Evolutionary conservation across 2,329 filamentous ascomycete genomes (phyloP).

Genomic region (Venturia nashicola): DNA sequence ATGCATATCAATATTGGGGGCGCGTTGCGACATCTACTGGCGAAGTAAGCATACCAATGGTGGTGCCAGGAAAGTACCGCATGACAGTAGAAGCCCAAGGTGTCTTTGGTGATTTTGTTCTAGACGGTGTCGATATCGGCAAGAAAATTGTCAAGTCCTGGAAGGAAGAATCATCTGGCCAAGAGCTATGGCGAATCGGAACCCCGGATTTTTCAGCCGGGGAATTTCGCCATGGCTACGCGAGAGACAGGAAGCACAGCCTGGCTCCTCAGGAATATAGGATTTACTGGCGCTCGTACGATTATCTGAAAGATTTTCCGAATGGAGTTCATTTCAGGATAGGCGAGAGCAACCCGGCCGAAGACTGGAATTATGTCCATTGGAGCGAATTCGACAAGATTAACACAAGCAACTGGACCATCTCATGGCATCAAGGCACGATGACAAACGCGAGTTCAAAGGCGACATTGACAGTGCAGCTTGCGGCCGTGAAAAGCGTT

Average conservation of each 20-base stretch:
- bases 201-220: constrained; percentile 49
- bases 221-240: constrained; percentile 48
- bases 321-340: constrained; percentile 45
- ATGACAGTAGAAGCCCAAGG: constrained; percentile 51
- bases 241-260: constrained; percentile 34
- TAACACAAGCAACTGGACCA: background rate
- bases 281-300: constrained; percentile 49
- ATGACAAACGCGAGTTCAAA: constrained; percentile 11
- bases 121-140: constrained; percentile 39
- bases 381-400: constrained; percentile 38
- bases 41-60: constrained; percentile 37
- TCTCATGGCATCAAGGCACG: background rate
- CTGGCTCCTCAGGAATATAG: constrained; percentile 41
- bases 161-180: constrained; percentile 43
- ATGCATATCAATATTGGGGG: constrained; percentile 51
- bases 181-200: constrained; percentile 50
- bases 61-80: constrained; percentile 48
- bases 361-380: constrained; percentile 52
- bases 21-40: constrained; percentile 33
- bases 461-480: constrained; percentile 50
- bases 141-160: constrained; percentile 30
- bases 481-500: constrained; percentile 50
- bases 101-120: constrained; percentile 47
- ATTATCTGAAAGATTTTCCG: constrained; percentile 48
- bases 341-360: constrained; percentile 35